phyloP scores from a whole-genome alignment of 2,329 filamentous ascomycete genomes.

The Cladosporium austrohemisphaericum region DNA sequence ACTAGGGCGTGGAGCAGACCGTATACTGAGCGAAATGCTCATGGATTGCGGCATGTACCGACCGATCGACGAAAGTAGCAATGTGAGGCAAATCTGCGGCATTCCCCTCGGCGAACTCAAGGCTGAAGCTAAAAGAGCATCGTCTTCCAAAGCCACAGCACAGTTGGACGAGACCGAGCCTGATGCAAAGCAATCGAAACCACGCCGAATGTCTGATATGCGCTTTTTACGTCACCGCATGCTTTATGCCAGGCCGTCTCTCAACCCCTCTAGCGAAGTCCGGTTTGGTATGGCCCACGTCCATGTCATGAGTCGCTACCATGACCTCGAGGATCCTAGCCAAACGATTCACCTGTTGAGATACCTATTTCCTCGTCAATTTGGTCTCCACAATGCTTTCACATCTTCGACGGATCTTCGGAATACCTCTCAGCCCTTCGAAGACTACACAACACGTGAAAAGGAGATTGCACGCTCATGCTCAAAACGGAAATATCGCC shows the following conservation, averaged over 20 bases:
- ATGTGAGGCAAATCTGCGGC: conserved; percentile 79
- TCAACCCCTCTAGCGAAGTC: conserved; percentile 65
- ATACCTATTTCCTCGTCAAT: conserved; percentile 91
- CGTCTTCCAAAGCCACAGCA: background rate
- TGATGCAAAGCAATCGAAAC: background rate
- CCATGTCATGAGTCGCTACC: conserved; percentile 75
- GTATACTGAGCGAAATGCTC: conserved; percentile 72
- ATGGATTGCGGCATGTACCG: conserved; percentile 74
- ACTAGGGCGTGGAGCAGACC: conserved; percentile 70
- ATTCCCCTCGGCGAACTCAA: conserved; percentile 51
- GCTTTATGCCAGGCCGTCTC: conserved; percentile 72
- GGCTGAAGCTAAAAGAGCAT: background rate
- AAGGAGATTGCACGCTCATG: conserved; percentile 60
- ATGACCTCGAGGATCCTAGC: conserved; percentile 43
- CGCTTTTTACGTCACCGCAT: conserved; percentile 77
- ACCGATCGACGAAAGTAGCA: conserved; percentile 56
- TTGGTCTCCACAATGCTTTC: conserved; percentile 89
- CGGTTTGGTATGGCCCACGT: conserved; percentile 75
- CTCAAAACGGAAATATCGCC: background rate
- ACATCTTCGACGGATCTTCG: conserved; percentile 61
- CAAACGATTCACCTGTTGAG: conserved; percentile 73
- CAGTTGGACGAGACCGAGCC: too few species aligned
- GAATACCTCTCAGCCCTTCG: conserved; percentile 69
- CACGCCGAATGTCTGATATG: conserved; percentile 45
- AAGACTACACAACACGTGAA: conserved; percentile 83